These are phyloP conservation scores for Solanum acaule DNA, from an alignment of 257 asterid species.

Conservation along the genomic window DNA sequence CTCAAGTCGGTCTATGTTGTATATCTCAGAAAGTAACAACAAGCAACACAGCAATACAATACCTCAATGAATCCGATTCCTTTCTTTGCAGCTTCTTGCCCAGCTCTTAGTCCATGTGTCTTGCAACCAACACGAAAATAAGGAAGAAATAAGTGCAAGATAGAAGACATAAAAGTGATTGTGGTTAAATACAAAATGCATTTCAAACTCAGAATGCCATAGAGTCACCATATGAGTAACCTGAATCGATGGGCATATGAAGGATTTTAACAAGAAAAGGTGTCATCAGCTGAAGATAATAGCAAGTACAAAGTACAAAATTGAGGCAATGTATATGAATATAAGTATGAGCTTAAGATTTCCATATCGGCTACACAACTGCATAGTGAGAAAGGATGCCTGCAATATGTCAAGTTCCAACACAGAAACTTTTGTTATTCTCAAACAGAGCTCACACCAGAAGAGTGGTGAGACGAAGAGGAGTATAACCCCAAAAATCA, in stretches of 20 bases:
- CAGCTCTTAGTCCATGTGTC: constrained; percentile 94
- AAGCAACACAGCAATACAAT: not conserved
- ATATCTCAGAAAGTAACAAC: not conserved
- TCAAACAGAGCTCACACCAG: no score
- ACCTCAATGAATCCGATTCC: constrained; percentile 88
- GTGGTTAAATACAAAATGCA: not conserved
- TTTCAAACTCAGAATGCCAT: not conserved
- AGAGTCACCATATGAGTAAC: not conserved
- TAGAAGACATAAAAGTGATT: not conserved
- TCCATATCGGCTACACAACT: not conserved
- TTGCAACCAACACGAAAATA: constrained; percentile 15
- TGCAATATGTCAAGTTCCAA: not conserved
- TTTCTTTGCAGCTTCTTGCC: constrained; percentile 60
- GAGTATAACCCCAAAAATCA: not conserved
- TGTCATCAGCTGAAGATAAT: not conserved
- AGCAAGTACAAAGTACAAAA: not conserved
- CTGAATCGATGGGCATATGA: not conserved
- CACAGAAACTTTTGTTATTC: not conserved
- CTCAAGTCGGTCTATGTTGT: not conserved
- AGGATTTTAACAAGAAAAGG: not conserved
- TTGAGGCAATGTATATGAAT: not conserved
- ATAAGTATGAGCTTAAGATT: not conserved
- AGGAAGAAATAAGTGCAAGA: not conserved
- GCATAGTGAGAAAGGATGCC: not conserved
- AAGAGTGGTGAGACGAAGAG: not conserved